Conservation (phyloP, 306 rosid species). For the Fagus sylvatica region DNA sequence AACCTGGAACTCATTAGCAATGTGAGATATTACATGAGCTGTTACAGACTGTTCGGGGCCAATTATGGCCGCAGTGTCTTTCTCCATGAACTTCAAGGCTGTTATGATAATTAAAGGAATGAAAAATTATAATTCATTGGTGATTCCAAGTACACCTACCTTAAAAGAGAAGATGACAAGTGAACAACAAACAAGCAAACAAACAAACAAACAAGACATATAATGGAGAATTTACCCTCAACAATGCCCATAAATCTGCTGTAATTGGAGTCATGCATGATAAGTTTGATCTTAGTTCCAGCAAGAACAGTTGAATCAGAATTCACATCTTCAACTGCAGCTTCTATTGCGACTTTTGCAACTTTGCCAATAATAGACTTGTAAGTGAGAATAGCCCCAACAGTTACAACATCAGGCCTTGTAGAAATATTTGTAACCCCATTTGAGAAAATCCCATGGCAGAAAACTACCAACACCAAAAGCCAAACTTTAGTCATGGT, state of each 20-base stretch:
- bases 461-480: conserved; percentile 45
- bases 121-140: conserved; percentile 20
- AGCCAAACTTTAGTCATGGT: conserved; percentile 54
- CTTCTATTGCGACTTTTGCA: conserved; percentile 61
- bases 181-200: background rate
- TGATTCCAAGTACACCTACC: conserved; percentile 9
- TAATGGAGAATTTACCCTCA: conserved; percentile 60
- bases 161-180: conserved; percentile 1
- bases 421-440: conserved; percentile 45
- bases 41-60: conserved; percentile 86
- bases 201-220: background rate
- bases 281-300: conserved; percentile 53
- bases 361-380: conserved; percentile 55
- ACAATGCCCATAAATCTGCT: conserved; percentile 83
- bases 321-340: conserved; percentile 77
- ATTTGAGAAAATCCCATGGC: conserved; percentile 42
- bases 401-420: conserved; percentile 55
- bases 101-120: conserved; percentile 26
- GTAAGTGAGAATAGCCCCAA: conserved; percentile 73
- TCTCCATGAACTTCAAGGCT: conserved; percentile 83
- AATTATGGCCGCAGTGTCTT: conserved; percentile 78
- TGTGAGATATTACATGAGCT: conserved; percentile 86
- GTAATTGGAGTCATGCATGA: conserved; percentile 61
- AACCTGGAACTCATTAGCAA: conserved; percentile 88
- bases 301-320: conserved; percentile 72